phyloP scores from a whole-genome alignment of 202 grass and related monocot species.

The Digitaria exilis region DNA sequence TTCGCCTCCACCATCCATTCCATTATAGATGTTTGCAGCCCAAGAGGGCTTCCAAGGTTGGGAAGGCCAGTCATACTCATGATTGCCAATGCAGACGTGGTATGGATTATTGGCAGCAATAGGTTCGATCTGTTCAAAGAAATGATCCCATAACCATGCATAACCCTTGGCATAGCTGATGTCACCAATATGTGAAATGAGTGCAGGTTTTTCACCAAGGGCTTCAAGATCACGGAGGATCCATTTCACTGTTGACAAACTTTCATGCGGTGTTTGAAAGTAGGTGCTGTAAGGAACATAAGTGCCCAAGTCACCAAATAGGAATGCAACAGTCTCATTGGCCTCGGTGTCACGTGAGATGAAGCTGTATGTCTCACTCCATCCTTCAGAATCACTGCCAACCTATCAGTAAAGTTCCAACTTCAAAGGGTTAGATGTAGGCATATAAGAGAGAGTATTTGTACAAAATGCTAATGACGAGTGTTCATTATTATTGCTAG shows the following conservation, averaged over 20 bases:
- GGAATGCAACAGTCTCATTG: constrained; percentile 75
- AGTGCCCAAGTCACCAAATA: constrained; percentile 93
- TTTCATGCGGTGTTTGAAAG: constrained; percentile 69
- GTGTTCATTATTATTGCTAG: not conserved
- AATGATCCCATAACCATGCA: constrained; percentile 96
- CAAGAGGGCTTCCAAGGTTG: constrained; percentile 91
- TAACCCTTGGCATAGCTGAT: constrained; percentile 94
- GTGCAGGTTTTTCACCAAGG: constrained; percentile 69
- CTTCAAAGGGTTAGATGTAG: not conserved
- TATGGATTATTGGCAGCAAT: constrained; percentile 77
- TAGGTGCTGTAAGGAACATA: constrained; percentile 84
- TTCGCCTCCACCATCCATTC: constrained; percentile 81
- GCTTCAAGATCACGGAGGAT: constrained; percentile 85
- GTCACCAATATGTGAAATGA: constrained; percentile 93
- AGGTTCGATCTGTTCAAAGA: constrained; percentile 89
- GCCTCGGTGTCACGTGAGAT: constrained; percentile 74
- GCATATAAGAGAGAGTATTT: not conserved
- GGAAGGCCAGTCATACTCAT: constrained; percentile 89
- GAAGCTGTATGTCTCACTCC: constrained; percentile 77
- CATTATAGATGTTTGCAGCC: constrained; percentile 53
- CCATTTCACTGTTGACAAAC: constrained; percentile 78
- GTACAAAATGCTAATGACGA: not conserved
- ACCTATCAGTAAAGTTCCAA: constrained; percentile 32
- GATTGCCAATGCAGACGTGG: constrained; percentile 95
- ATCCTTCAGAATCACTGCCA: constrained; percentile 71